These are phyloP conservation scores for Podosphaera fusca DNA, from an alignment of 2,329 filamentous ascomycete genomes.

Conservation along the genomic window DNA sequence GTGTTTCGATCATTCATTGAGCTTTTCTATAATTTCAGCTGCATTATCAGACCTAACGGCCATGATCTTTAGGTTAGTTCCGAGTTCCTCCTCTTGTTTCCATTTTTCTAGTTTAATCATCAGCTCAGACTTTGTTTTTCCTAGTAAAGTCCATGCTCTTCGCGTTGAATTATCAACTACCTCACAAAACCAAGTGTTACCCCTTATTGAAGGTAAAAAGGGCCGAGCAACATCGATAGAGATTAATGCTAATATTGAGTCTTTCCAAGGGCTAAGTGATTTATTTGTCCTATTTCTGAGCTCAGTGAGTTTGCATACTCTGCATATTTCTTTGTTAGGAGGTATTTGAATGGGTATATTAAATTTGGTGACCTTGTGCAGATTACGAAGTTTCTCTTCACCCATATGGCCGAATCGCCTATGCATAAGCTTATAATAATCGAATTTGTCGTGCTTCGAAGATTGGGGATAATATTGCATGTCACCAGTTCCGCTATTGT, in stretches of 20 bases:
- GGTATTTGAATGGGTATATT: background rate
- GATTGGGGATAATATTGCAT: too few relatives aligned
- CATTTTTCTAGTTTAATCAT: background rate
- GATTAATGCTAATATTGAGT: background rate
- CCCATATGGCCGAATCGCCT: background rate
- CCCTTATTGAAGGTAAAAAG: background rate
- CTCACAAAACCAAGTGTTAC: background rate
- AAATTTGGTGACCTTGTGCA: background rate
- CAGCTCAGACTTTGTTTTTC: background rate
- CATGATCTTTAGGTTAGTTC: background rate
- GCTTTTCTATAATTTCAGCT: background rate
- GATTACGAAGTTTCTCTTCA: background rate
- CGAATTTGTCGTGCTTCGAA: too few relatives aligned
- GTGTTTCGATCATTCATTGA: background rate
- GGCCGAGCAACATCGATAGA: background rate
- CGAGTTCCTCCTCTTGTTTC: background rate
- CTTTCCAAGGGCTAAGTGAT: background rate
- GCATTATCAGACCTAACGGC: background rate
- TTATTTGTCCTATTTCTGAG: background rate
- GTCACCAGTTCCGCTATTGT: too few relatives aligned
- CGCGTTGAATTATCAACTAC: background rate
- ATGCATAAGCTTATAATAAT: background rate
- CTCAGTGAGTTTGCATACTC: background rate
- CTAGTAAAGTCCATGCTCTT: background rate
- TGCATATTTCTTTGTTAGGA: background rate